phyloP scores from a whole-genome alignment of 2,329 filamentous ascomycete genomes.

The Basipetospora sp. region DNA sequence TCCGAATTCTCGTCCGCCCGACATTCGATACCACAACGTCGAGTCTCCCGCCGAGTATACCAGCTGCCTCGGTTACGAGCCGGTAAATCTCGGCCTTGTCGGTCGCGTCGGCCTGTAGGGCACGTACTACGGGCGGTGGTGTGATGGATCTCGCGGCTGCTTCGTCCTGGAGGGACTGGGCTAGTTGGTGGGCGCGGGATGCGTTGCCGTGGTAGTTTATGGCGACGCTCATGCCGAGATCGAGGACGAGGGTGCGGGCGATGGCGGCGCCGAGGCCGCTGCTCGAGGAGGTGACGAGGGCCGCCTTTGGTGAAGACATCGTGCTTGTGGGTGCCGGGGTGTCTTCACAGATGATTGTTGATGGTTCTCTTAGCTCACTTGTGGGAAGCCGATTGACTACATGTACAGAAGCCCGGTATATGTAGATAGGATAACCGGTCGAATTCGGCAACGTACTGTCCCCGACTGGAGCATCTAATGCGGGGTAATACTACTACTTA shows the following conservation, averaged over 20 bases:
- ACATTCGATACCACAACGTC: conserved; percentile 64
- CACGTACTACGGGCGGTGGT: conserved; percentile 18
- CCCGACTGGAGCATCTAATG: no score
- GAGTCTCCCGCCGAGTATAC: conserved; percentile 43
- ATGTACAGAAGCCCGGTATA: no score
- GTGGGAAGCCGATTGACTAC: no score
- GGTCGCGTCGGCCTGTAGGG: conserved; percentile 52
- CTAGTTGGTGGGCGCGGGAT: conserved; percentile 39
- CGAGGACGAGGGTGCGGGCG: conserved; percentile 43
- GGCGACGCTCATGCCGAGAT: conserved; percentile 44
- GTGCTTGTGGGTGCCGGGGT: no score
- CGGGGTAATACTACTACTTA: no score
- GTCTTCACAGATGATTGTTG: no score
- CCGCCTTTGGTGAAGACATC: conserved; percentile 6
- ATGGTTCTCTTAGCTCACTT: no score
- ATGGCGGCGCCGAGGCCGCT: conserved; percentile 50
- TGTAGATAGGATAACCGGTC: no score
- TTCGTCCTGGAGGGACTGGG: conserved; percentile 33
- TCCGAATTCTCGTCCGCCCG: conserved; percentile 31
- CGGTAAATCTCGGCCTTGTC: conserved; percentile 40
- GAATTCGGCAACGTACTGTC: no score
- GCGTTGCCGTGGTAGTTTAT: conserved; percentile 50
- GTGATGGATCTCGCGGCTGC: conserved; percentile 6
- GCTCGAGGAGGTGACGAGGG: conserved; percentile 22
- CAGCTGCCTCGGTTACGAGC: conserved; percentile 42